Evolutionary conservation across 768 basidiomycete species (phyloP), one percentile per base, ranked within the genome.

Genomic region (Leccinum disarticulatum): DNA sequence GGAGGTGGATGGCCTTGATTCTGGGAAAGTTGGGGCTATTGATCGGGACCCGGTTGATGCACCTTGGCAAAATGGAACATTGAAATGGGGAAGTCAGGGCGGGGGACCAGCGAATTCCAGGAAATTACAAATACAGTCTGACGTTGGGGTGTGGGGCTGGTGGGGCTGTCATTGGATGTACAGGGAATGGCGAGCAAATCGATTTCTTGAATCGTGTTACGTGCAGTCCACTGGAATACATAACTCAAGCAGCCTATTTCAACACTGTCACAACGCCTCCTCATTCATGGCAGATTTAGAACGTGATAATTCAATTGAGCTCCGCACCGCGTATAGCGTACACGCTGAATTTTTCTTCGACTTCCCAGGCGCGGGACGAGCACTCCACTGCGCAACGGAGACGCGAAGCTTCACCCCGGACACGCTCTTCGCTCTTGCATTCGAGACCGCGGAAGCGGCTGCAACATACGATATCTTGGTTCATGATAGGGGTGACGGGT

Each of bases 351-450:
- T 84, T 81, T 74, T 96, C 93, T 73, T 98, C 96, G 50, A 95
- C 87, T 71, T 98, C 93, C 96, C 96, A 98, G 48, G 95, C 95
- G 38, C 93, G 93, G 7, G 84, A 84, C 96, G 96, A 98, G 70
- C 91, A 89, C 65, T 84, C 79, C 59, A 95, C 83, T 56, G 86
- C 73, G 66, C 88, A 88, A 59, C 84, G 82, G 60, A 97, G 80
- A 11, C 91, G 91, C 11, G 75, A 74, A 38, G 43, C 43, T 43
- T 79, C 67, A 3, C 90, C 91, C 60, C 50, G 53, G 28, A 59
- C 61, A 11, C 36, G 55, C 30, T 97, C 91, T 53, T 81, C 80
- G 41, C 98, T 93, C 33, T 93, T 84, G 66, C 80, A 84, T 64
- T 93, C 85, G 48, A 99, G 78, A 47, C 90, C 93, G 57, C 90